A percentile compares a stretch with the other conserved stretches of the same genome.
These are phyloP conservation scores for Xylariaceae sp. DNA, from an alignment of 2,329 filamentous ascomycete genomes.

Conservation along the genomic window DNA sequence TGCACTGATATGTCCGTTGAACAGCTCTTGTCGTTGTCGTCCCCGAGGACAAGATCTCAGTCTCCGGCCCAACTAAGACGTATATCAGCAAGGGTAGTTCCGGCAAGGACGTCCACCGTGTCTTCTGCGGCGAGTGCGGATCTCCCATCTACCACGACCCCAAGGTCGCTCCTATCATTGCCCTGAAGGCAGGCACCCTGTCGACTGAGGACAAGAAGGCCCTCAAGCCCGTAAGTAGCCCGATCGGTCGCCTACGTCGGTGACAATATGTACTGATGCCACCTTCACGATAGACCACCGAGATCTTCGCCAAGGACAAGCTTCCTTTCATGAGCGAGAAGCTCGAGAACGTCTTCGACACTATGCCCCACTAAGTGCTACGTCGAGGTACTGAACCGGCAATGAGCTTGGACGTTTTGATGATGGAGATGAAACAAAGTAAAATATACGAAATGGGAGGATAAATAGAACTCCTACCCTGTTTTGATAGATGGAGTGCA, in stretches of 20 bases:
- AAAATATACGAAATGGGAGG: slow-evolving; percentile 9
- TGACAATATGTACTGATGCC: slow-evolving; percentile 1
- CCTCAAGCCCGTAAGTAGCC: slow-evolving; percentile 55
- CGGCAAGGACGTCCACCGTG: slow-evolving; percentile 60
- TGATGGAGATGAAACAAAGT: slow-evolving; percentile 6
- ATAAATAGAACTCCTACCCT: slow-evolving; percentile 8
- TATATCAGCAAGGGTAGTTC: slow-evolving; percentile 57
- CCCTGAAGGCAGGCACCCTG: slow-evolving; percentile 63
- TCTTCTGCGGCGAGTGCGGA: slow-evolving; percentile 67
- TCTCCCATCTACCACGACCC: slow-evolving; percentile 68
- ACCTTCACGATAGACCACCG: slow-evolving; percentile 46
- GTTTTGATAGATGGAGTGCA: slow-evolving; percentile 10
- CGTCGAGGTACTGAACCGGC: neutral
- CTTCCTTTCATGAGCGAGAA: slow-evolving; percentile 66
- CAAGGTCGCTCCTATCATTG: slow-evolving; percentile 68
- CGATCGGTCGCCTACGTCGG: neutral
- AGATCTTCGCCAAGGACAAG: slow-evolving; percentile 68
- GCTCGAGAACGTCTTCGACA: slow-evolving; percentile 57
- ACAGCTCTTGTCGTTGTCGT: slow-evolving; percentile 63
- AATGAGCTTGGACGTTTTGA: slow-evolving; percentile 4
- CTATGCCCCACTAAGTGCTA: slow-evolving; percentile 43
- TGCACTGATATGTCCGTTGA: slow-evolving; percentile 11
- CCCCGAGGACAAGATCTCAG: slow-evolving; percentile 60
- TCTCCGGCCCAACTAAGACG: slow-evolving; percentile 62
- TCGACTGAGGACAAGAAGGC: slow-evolving; percentile 62